Evolutionary conservation across 257 asterid species (phyloP), one percentile per base, ranked within the genome.

Genomic region (Solanum lignicaule): DNA sequence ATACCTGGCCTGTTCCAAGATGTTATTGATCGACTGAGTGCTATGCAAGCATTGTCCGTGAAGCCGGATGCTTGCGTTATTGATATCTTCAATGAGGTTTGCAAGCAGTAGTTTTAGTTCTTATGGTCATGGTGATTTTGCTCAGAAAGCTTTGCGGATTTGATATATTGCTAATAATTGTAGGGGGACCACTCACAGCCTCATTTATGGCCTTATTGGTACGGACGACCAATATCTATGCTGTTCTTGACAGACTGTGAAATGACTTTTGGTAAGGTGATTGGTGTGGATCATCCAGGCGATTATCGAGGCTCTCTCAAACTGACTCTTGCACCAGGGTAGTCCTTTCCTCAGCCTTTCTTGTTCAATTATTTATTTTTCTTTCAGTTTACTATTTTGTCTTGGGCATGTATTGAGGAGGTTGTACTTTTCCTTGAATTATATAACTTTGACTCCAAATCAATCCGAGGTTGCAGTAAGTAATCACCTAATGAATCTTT

Each of bases 171-270:
- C 89, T 75, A 89, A 7, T 88, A 36, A 82, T 83, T 88, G 87
- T 90, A 96, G 99, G 98, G 95, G 81, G 99, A 96, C 87, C 93
- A 94, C 91, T 94, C 96, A n/a, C 95, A 92, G 89, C 99, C 99
- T 89, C 90, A 94, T 88, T 88, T 90, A 81, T 95, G 96, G 98
- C 96, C 99, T 48, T 92, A 92, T 68, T 93, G 93, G 96, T 92
- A 90, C 89, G 98, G 95, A 90, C 91, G 96, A 91, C 99, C 99
- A 20, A 88, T 96, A 11, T 92, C 94, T 90, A 92, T 94, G 25
- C 91, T 96, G 81, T 92, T 93, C 91, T 87, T 96, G 94, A 96
- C 98, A 8, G 98, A 91, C 83, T 95, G 98, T 89, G 98, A 95
- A 46, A 91, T 96, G 95, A 88, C 95, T 65, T 95, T 94, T 46